These are phyloP conservation scores for Ricinus communis DNA, from an alignment of 345 rosid genomes.

Conservation along the genomic window DNA sequence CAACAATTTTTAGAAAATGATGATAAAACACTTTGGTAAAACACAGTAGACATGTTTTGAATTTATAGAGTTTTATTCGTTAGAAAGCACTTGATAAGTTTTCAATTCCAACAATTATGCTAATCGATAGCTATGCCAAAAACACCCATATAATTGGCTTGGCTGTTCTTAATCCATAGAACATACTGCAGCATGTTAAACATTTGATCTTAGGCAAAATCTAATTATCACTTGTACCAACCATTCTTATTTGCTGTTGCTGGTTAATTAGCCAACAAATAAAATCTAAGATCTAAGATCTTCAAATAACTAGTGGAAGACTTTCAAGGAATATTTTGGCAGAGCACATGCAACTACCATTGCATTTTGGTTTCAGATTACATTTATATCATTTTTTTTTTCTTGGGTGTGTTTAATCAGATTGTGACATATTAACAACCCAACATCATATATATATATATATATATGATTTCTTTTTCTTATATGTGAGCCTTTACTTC, in stretches of 20 bases:
- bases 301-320: background rate
- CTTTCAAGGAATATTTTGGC: slow-evolving; percentile 22
- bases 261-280: background rate
- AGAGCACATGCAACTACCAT: slow-evolving; percentile 27
- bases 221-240: background rate
- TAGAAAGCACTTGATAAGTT: no score
- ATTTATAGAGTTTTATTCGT: no score
- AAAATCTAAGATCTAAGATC: slow-evolving; percentile 28
- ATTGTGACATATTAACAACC: slow-evolving; percentile 33
- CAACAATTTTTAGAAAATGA: no score
- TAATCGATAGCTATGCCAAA: no score
- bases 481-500: background rate
- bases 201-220: no score
- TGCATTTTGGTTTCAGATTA: slow-evolving; percentile 1
- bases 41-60: no score
- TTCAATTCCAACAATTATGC: no score
- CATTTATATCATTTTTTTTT: background rate
- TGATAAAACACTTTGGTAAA: no score
- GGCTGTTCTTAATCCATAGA: no score
- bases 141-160: no score
- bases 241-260: background rate
- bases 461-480: background rate
- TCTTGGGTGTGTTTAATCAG: background rate
- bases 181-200: background rate
- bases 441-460: slow-evolving; percentile 12